phyloP scores from a whole-genome alignment of 495 filamentous ascomycete species.

The Glutinoglossum americanum region DNA sequence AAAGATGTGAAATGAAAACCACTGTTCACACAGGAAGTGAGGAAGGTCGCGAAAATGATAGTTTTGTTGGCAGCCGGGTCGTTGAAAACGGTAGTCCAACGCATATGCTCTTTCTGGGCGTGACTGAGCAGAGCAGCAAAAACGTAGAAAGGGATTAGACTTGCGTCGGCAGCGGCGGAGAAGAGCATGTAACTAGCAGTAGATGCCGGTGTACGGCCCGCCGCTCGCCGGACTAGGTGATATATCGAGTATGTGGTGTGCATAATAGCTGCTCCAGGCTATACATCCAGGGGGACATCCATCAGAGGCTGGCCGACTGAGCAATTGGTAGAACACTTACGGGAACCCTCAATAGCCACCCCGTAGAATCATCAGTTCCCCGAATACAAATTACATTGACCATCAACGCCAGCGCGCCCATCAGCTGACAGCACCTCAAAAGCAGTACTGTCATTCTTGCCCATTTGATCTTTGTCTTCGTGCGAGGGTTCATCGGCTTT shows the following conservation, averaged over 20 bases:
- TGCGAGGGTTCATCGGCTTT: constrained; percentile 45
- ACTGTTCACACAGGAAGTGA: constrained; percentile 34
- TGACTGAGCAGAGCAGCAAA: constrained; percentile 40
- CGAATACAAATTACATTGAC: constrained; percentile 52
- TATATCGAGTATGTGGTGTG: constrained; percentile 56
- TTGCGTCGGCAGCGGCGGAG: constrained; percentile 45
- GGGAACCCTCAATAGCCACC: constrained; percentile 59
- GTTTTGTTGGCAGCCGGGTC: constrained; percentile 23
- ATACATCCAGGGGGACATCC: neutral
- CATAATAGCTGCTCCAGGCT: constrained; percentile 51
- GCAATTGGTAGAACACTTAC: constrained; percentile 26
- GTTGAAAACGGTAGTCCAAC: constrained; percentile 41
- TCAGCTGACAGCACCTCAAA: constrained; percentile 38
- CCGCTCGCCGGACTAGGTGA: constrained; percentile 46
- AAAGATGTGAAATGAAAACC: constrained; percentile 51
- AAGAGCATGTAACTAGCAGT: constrained; percentile 75
- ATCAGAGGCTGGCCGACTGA: no score
- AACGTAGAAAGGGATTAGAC: constrained; percentile 53
- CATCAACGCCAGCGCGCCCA: constrained; percentile 46
- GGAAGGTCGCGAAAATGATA: constrained; percentile 41
- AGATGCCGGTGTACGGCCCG: constrained; percentile 46
- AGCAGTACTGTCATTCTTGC: constrained; percentile 41
- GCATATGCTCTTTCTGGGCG: constrained; percentile 24
- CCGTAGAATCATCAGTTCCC: constrained; percentile 32
- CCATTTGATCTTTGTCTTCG: constrained; percentile 45